These are phyloP conservation scores for Eutypella sp. DNA, from an alignment of 2,329 filamentous ascomycete species.

Conservation along the genomic window DNA sequence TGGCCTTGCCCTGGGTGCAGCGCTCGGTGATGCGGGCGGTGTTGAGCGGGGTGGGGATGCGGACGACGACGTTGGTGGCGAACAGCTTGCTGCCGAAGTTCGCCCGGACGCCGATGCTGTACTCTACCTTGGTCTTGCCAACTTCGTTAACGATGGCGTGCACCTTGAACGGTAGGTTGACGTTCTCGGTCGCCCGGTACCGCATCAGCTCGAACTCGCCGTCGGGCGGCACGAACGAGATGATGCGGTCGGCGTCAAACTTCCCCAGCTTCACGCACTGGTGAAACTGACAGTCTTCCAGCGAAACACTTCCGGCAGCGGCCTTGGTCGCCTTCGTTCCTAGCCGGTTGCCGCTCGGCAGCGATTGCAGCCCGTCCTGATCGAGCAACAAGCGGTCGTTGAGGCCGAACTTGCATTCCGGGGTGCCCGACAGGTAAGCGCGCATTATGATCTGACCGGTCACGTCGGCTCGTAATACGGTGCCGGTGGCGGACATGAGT, in stretches of 20 bases:
- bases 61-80: constrained; percentile 90
- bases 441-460: constrained; percentile 98
- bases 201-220: constrained; percentile 99
- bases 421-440: constrained; percentile 91
- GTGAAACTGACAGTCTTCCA: constrained; percentile 98
- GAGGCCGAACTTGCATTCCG: constrained; percentile 97
- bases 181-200: constrained; percentile 96
- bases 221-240: constrained; percentile 93
- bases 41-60: constrained; percentile 93
- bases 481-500: constrained; percentile 96
- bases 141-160: constrained; percentile 98
- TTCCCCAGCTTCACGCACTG: constrained; percentile 97
- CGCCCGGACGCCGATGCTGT: constrained; percentile 94
- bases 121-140: constrained; percentile 95
- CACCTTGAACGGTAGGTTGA: constrained; percentile 97
- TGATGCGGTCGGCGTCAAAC: constrained; percentile 94
- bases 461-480: constrained; percentile 90
- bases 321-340: constrained; percentile 90
- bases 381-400: constrained; percentile 95
- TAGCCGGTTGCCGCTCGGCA: constrained; percentile 70
- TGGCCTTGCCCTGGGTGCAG: constrained; percentile 92
- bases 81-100: constrained; percentile 97
- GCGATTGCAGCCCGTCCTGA: constrained; percentile 58
- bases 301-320: constrained; percentile 87
- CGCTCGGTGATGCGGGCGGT: constrained; percentile 91